Conservation (phyloP, 2,329 filamentous ascomycete genomes). For the Aspergillus sp. region DNA sequence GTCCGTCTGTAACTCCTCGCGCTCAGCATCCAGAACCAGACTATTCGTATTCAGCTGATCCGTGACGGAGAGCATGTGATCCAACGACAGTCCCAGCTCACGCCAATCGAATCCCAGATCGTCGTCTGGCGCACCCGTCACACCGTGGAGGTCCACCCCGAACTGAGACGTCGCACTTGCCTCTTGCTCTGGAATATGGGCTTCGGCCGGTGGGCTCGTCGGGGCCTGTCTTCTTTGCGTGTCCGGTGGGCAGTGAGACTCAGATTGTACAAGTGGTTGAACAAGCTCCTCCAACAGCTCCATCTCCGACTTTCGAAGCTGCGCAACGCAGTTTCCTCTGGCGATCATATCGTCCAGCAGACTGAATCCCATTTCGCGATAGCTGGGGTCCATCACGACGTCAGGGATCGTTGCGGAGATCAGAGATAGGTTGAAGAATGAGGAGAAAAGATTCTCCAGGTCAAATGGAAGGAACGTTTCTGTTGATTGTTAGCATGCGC, state of each 20-base stretch:
- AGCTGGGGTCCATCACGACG: conserved; percentile 41
- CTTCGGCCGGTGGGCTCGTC: background rate
- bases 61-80: conserved; percentile 20
- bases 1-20: conserved; percentile 12
- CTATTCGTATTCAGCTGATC: conserved; percentile 18
- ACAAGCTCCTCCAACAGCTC: conserved; percentile 19
- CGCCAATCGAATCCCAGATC: conserved; percentile 17
- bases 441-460: conserved; percentile 22
- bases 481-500: conserved; percentile 6
- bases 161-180: background rate
- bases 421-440: conserved; percentile 37
- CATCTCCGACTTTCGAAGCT: conserved; percentile 21
- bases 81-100: conserved; percentile 19
- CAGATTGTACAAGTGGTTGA: conserved; percentile 9
- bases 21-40: conserved; percentile 15
- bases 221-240: background rate
- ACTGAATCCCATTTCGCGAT: conserved; percentile 31
- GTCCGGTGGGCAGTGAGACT: background rate
- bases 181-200: background rate
- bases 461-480: conserved; percentile 37
- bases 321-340: conserved; percentile 18
- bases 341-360: conserved; percentile 19
- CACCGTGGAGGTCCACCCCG: background rate
- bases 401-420: conserved; percentile 38
- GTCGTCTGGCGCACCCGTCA: conserved; percentile 8